Percentiles rank a stretch among this genome's conserved stretches.
Conservation (phyloP, 352 stramenopile genomes). For the Blastocystis sp. region DNA sequence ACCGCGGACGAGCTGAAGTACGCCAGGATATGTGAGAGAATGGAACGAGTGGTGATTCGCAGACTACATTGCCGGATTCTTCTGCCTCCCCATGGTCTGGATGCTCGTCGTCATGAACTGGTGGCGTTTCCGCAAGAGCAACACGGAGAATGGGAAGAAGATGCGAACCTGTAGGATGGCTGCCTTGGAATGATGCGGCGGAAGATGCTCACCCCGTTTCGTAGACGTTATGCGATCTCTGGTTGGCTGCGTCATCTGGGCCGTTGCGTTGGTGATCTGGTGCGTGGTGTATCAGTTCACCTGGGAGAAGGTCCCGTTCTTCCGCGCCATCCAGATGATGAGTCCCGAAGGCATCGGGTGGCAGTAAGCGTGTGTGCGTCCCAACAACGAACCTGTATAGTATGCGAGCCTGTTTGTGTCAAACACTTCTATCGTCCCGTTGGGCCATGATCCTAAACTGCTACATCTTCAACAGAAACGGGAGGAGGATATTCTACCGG, state of each 20-base stretch:
- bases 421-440: not conserved
- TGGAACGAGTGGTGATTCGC: not conserved
- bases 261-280: conserved; percentile 24
- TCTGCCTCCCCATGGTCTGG: conserved; percentile 52
- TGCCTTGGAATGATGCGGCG: not conserved
- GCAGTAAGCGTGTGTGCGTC: not conserved
- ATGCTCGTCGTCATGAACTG: conserved; percentile 59
- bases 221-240: conserved; percentile 14
- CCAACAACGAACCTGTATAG: not conserved
- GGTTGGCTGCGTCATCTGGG: conserved; percentile 52
- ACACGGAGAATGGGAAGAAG: conserved; percentile 51
- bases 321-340: conserved; percentile 28
- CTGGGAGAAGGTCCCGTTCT: conserved; percentile 40
- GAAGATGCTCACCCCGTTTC: not conserved
- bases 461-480: conserved; percentile 39
- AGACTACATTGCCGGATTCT: conserved; percentile 63
- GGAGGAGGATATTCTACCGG: conserved; percentile 56
- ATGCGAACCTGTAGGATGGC: conserved; percentile 46
- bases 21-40: conserved; percentile 47
- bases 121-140: conserved; percentile 37
- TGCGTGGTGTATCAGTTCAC: conserved; percentile 14
- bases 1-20: conserved; percentile 39
- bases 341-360: conserved; percentile 42
- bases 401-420: not conserved
- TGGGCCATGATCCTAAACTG: conserved; percentile 33